A percentile compares a stretch with the other conserved stretches of the same genome.
Evolutionary conservation across 2,329 filamentous ascomycete species (phyloP).

Genomic region (Nakataea oryzae): DNA sequence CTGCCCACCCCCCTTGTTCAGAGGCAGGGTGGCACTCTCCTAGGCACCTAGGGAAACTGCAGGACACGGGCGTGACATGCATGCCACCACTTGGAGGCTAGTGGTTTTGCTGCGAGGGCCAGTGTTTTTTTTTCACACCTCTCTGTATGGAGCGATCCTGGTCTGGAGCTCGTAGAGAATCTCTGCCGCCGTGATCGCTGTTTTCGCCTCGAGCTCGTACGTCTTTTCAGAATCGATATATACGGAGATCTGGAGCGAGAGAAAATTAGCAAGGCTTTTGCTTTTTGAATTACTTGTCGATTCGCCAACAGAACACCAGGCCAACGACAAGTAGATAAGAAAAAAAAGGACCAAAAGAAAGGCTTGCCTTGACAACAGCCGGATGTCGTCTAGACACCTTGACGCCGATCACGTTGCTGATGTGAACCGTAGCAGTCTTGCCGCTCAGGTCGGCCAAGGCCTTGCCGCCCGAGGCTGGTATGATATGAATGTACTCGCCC

Average conservation of each 20-base stretch:
- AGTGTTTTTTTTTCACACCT: slow-evolving; percentile 21
- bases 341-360: background rate
- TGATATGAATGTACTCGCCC: slow-evolving; percentile 79
- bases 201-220: slow-evolving; percentile 77
- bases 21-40: background rate
- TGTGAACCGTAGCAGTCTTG: slow-evolving; percentile 74
- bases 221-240: slow-evolving; percentile 70
- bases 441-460: slow-evolving; percentile 50
- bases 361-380: slow-evolving; percentile 61
- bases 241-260: slow-evolving; percentile 46
- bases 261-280: no score
- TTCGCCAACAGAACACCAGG: background rate
- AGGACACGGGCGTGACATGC: background rate
- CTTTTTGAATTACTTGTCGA: no score
- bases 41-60: no score
- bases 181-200: slow-evolving; percentile 60
- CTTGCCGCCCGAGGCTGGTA: slow-evolving; percentile 59
- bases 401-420: slow-evolving; percentile 71
- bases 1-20: background rate
- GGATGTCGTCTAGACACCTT: slow-evolving; percentile 74
- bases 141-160: slow-evolving; percentile 57
- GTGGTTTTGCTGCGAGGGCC: background rate
- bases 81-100: background rate
- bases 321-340: background rate
- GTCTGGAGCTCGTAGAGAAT: slow-evolving; percentile 72